Conservation (phyloP, 2,329 filamentous ascomycete genomes). For the Fusarium piperis region DNA sequence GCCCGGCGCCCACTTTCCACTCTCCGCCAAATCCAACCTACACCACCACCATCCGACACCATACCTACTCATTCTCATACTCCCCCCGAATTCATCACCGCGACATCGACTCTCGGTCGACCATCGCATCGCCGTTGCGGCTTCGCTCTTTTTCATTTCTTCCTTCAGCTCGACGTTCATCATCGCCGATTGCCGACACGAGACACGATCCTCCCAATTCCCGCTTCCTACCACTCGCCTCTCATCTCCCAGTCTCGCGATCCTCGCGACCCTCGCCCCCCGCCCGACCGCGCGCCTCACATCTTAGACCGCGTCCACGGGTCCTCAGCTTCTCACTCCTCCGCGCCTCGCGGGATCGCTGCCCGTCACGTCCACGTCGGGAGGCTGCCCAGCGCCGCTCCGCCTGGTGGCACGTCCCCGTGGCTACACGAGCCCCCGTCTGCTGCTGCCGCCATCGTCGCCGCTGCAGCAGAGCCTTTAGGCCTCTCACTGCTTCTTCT, state of each 20-base stretch:
- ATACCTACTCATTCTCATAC: conserved; percentile 15
- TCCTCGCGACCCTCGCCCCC: conserved; percentile 36
- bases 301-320: conserved; percentile 41
- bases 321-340: conserved; percentile 14
- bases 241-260: conserved; percentile 37
- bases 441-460: conserved; percentile 28
- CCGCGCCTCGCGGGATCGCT: conserved; percentile 40
- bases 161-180: conserved; percentile 16
- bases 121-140: conserved; percentile 31
- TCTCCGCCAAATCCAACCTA: conserved; percentile 39
- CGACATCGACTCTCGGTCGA: conserved; percentile 35
- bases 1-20: conserved; percentile 39
- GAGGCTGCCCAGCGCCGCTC: conserved; percentile 46
- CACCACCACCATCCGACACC: conserved; percentile 36
- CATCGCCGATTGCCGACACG: conserved; percentile 29
- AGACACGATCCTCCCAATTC: conserved; percentile 36
- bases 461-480: conserved; percentile 39
- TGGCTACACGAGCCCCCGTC: conserved; percentile 45
- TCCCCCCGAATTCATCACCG: conserved; percentile 32
- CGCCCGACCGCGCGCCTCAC: conserved; percentile 37
- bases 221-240: conserved; percentile 29
- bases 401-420: conserved; percentile 47
- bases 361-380: conserved; percentile 47
- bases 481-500: conserved; percentile 29
- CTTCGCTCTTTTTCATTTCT: conserved; percentile 17